These are phyloP conservation scores for Lolium multiflorum DNA, from an alignment of 176 grass and related monocot genomes.

Conservation along the genomic window DNA sequence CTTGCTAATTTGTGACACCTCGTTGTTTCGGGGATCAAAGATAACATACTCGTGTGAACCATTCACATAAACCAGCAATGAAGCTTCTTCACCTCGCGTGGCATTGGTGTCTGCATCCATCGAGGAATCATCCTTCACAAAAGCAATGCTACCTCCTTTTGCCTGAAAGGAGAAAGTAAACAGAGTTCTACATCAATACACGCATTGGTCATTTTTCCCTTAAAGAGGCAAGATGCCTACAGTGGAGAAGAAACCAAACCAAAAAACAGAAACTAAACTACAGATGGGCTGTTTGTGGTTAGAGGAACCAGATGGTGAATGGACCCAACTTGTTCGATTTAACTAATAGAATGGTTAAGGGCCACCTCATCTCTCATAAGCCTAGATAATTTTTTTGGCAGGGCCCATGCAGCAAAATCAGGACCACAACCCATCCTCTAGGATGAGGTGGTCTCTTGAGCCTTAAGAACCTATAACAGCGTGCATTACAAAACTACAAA, in stretches of 20 bases:
- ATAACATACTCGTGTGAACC: constrained; percentile 78
- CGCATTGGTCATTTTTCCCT: background rate
- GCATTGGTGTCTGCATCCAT: constrained; percentile 36
- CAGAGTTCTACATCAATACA: background rate
- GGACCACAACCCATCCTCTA: background rate
- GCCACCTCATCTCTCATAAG: background rate
- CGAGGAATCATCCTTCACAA: constrained; percentile 57
- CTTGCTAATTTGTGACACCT: constrained; percentile 45
- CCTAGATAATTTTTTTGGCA: background rate
- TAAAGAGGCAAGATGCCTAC: background rate
- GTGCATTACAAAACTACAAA: constrained; percentile 3
- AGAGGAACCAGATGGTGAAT: background rate
- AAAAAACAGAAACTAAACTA: constrained; percentile 28
- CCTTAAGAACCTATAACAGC: background rate
- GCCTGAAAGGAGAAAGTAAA: constrained; percentile 54
- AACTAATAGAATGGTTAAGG: background rate
- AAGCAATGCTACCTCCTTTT: constrained; percentile 72
- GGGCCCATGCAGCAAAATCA: background rate
- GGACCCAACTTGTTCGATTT: background rate
- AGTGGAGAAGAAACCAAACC: constrained; percentile 24
- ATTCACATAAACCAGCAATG: constrained; percentile 70
- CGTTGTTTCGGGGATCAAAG: constrained; percentile 72
- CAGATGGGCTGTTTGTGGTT: background rate
- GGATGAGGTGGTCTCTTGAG: too few species aligned
- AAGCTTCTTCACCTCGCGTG: constrained; percentile 33